These are phyloP conservation scores for Thinopyrum obtusiflorum DNA, from an alignment of 202 grass and related monocot genomes.

Conservation along the genomic window DNA sequence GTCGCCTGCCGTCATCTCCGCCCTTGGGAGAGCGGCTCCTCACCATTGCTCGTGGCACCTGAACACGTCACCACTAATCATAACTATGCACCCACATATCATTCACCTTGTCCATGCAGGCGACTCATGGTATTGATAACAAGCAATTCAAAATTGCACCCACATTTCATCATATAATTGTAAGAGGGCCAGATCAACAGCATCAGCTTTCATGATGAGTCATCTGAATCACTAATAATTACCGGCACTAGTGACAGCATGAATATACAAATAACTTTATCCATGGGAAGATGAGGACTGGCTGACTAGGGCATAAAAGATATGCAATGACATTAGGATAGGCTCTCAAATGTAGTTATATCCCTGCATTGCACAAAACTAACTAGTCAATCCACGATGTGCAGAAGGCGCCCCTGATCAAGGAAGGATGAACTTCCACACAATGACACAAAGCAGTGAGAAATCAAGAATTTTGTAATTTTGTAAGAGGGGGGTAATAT, in stretches of 20 bases:
- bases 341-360: neutral
- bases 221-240: conserved; percentile 6
- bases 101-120: neutral
- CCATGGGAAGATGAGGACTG: neutral
- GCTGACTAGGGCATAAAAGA: neutral
- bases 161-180: neutral
- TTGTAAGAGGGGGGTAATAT: neutral
- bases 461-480: neutral
- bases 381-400: neutral
- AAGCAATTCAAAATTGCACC: neutral
- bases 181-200: neutral
- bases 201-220: neutral
- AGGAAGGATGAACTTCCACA: neutral
- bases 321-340: neutral
- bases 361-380: neutral
- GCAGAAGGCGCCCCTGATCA: neutral
- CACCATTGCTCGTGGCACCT: conserved; percentile 42
- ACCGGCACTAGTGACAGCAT: neutral
- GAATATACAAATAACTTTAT: neutral
- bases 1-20: conserved; percentile 31
- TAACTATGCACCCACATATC: neutral
- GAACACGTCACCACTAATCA: neutral
- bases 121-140: neutral
- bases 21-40: conserved; percentile 63
- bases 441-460: neutral